Evolutionary conservation across 306 rosid species (phyloP), one percentile per base, ranked within the genome.

Genomic region (Mimosa bimucronata): DNA sequence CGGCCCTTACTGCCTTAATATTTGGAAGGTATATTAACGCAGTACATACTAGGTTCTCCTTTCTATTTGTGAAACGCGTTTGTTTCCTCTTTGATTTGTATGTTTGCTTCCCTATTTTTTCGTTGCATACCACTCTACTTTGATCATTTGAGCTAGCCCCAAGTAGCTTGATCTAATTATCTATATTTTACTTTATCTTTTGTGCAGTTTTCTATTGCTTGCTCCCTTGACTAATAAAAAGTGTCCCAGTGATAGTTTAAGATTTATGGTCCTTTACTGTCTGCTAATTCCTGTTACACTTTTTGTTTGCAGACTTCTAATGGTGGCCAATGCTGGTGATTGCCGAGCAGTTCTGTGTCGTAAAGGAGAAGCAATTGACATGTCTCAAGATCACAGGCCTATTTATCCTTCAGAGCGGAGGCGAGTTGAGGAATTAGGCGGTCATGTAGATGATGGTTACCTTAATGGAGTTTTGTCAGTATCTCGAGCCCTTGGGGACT

Each of bases 291-390:
- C 73, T 75, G 9, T 25, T 71, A 23, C 66, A 19, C 42, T 70
- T 86, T 52, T 82, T 80, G 28, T 30, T 30, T 64, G 21, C 86
- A 95, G 99, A 87, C 86, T 85, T 81, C 87, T 95, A 79, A 87
- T 93, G 96, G 99, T 95, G 79, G 99, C 99, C 23, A 95, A 94
- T 84, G 90, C 92, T 38, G 98, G 98, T 58, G 98, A 94, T 78
- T 94, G 98, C 84, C 91, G 98, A 78, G 99, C 98, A n/a, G 97
- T 95, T 82, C 97, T 95, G 26, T 84, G 92, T 64, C 90, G 88
- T 40, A 93, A 95, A 73, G 99, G 99, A 70, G 88, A 91, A 90
- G 99, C 99, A 60, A 84, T 95, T 26, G 91, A 95, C 70, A 91
- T 95, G 99, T 95, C 99, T 21, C 90, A 90, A 89, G 99, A 95